These are phyloP conservation scores for Cucurbita moschata DNA, from an alignment of 306 rosid genomes.

Conservation along the genomic window DNA sequence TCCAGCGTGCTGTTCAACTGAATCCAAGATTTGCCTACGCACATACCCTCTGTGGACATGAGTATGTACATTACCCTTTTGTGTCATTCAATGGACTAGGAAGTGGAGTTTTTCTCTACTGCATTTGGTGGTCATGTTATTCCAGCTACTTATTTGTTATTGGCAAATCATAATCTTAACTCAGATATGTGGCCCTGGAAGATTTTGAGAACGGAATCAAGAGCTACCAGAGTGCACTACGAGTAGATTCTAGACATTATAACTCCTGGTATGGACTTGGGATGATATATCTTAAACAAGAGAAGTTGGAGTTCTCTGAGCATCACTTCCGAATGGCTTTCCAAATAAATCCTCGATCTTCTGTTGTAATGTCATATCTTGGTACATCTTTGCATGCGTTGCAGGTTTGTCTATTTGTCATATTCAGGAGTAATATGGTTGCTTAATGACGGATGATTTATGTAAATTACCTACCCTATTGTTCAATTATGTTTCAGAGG, in stretches of 20 bases:
- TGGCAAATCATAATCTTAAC: constrained; percentile 13
- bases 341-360: constrained; percentile 73
- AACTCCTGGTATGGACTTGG: constrained; percentile 99
- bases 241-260: constrained; percentile 80
- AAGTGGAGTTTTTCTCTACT: not conserved
- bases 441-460: constrained; percentile 10
- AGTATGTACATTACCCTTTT: constrained; percentile 37
- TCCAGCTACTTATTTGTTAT: constrained; percentile 12
- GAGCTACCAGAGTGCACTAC: constrained; percentile 88
- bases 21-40: constrained; percentile 93
- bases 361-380: constrained; percentile 86
- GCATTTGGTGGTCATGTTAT: not conserved
- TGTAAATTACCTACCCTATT: constrained; percentile 10
- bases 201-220: constrained; percentile 93
- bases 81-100: not conserved
- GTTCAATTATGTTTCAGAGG: constrained; percentile 39
- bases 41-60: constrained; percentile 98
- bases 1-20: constrained; percentile 91
- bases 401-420: constrained; percentile 43
- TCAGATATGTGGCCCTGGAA: constrained; percentile 80
- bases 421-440: constrained; percentile 6
- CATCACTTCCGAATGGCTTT: constrained; percentile 88
- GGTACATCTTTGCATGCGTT: constrained; percentile 78
- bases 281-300: constrained; percentile 88
- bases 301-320: constrained; percentile 80